A percentile compares a stretch with the other conserved stretches of the same genome.
phyloP scores from a whole-genome alignment of 768 basidiomycete species.

The Hericium alpestre region DNA sequence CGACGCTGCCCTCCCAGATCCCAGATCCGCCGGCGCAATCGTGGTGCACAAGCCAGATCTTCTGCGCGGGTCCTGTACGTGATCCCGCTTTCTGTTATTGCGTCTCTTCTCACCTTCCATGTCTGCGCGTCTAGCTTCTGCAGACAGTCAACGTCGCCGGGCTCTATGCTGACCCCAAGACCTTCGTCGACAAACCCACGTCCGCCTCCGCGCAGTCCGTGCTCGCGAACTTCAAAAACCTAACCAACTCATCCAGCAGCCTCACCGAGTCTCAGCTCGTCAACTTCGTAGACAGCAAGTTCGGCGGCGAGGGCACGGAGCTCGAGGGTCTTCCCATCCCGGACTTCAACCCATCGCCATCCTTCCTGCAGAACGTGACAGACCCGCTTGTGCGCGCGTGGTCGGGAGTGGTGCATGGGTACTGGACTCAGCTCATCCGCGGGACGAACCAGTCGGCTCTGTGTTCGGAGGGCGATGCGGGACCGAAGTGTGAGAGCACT shows the following conservation, averaged over 20 bases:
- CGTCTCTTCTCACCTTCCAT: neutral
- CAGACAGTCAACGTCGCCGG: slow-evolving; percentile 79
- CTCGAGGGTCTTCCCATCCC: slow-evolving; percentile 51
- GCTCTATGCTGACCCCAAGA: slow-evolving; percentile 74
- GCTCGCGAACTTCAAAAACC: slow-evolving; percentile 50
- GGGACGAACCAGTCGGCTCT: slow-evolving; percentile 60
- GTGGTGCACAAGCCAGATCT: slow-evolving; percentile 73
- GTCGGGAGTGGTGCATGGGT: slow-evolving; percentile 70
- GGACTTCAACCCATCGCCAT: slow-evolving; percentile 51
- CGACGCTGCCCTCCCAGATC: slow-evolving; percentile 54
- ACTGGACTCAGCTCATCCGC: slow-evolving; percentile 74
- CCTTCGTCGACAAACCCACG: slow-evolving; percentile 85
- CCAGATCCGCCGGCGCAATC: slow-evolving; percentile 56
- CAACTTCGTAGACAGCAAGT: slow-evolving; percentile 63
- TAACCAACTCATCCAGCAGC: slow-evolving; percentile 11
- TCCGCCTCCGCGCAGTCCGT: slow-evolving; percentile 53
- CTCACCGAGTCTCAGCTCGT: slow-evolving; percentile 58
- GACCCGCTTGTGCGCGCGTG: slow-evolving; percentile 64
- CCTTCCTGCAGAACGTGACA: slow-evolving; percentile 60
- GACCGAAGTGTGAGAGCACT: slow-evolving; percentile 59
- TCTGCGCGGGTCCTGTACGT: slow-evolving; percentile 69
- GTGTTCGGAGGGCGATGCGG: slow-evolving; percentile 41
- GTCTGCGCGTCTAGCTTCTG: slow-evolving; percentile 39
- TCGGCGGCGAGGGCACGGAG: slow-evolving; percentile 79
- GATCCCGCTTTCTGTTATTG: neutral